These are phyloP conservation scores for Russula griseocarnosa DNA, from an alignment of 768 basidiomycete species.

Conservation along the genomic window DNA sequence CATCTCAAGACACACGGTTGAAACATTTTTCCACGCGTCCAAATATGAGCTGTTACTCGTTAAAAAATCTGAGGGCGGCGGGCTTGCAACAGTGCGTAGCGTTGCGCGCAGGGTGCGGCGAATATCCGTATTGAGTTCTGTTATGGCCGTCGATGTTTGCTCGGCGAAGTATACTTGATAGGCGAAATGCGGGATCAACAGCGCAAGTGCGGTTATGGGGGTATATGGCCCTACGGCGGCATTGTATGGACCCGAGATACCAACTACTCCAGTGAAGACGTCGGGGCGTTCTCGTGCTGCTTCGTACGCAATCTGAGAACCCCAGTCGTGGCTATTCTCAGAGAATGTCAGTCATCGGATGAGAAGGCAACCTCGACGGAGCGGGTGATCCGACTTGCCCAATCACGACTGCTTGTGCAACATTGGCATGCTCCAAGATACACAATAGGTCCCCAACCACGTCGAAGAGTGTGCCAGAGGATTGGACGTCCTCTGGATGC, in stretches of 20 bases:
- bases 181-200: conserved; percentile 47
- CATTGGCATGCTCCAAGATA: conserved; percentile 49
- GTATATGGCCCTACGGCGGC: conserved; percentile 46
- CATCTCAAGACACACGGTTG: conserved; percentile 36
- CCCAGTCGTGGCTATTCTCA: conserved; percentile 66
- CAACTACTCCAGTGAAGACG: conserved; percentile 56
- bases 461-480: conserved; percentile 58
- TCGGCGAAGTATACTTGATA: conserved; percentile 58
- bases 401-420: conserved; percentile 53
- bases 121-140: conserved; percentile 54
- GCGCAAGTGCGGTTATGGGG: conserved; percentile 43
- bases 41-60: conserved; percentile 48
- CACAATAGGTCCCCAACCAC: conserved; percentile 60
- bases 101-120: conserved; percentile 55
- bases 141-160: conserved; percentile 44
- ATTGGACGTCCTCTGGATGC: conserved; percentile 57
- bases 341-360: conserved; percentile 4
- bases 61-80: conserved; percentile 55
- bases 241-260: conserved; percentile 60
- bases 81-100: conserved; percentile 48
- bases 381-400: conserved; percentile 42
- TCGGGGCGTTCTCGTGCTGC: conserved; percentile 66
- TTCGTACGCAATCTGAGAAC: conserved; percentile 61
- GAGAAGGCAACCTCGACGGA: background rate
- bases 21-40: conserved; percentile 46